phyloP scores from a whole-genome alignment of 2,329 filamentous ascomycete species.

The Epichloe coenophiala region DNA sequence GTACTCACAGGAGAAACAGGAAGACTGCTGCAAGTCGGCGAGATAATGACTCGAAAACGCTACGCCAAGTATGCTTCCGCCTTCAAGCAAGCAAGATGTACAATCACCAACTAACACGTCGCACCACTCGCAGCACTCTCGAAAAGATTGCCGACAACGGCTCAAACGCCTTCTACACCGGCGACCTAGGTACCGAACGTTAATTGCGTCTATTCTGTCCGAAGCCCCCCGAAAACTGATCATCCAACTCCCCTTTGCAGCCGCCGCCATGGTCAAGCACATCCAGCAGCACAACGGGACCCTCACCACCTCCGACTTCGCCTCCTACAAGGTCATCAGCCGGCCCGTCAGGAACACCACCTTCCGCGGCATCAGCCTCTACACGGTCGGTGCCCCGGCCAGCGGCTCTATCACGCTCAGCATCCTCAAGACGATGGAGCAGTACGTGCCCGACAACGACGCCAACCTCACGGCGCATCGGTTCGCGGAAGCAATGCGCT shows the following conservation, averaged over 20 bases:
- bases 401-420: constrained; percentile 65
- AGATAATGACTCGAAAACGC: constrained; percentile 66
- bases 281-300: constrained; percentile 62
- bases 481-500: constrained; percentile 78
- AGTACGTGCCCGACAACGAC: constrained; percentile 47
- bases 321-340: constrained; percentile 54
- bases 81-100: neutral
- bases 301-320: constrained; percentile 69
- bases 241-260: constrained; percentile 24
- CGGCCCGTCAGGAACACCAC: constrained; percentile 50
- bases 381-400: constrained; percentile 58
- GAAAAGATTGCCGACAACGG: constrained; percentile 64
- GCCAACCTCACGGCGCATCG: constrained; percentile 64
- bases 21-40: constrained; percentile 54
- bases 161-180: constrained; percentile 59
- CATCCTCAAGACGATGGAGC: constrained; percentile 71
- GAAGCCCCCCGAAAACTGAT: constrained; percentile 3
- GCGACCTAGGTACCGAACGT: constrained; percentile 38
- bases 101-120: neutral
- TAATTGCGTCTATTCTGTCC: neutral
- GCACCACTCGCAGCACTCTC: constrained; percentile 39
- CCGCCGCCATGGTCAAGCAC: constrained; percentile 57
- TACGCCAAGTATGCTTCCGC: constrained; percentile 44
- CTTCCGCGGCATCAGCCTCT: constrained; percentile 59
- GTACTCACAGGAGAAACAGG: constrained; percentile 22